Percentiles rank a stretch among this genome's conserved stretches.
These are phyloP conservation scores for Hypoxylon fragiforme DNA, from an alignment of 495 filamentous ascomycete genomes.

Conservation along the genomic window DNA sequence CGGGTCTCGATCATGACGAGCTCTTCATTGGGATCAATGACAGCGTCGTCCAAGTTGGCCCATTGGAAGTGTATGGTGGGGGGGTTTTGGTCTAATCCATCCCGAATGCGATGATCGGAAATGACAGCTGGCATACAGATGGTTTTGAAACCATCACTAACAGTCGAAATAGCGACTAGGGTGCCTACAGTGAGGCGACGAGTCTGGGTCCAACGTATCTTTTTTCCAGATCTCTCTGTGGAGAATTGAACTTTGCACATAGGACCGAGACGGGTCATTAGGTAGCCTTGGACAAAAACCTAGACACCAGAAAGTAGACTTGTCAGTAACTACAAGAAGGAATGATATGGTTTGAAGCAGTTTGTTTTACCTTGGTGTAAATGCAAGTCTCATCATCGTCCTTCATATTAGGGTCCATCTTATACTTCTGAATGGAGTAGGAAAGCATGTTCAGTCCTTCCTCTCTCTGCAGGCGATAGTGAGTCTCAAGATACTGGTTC, in stretches of 20 bases:
- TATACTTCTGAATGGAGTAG: conserved; percentile 56
- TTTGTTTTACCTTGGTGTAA: conserved; percentile 69
- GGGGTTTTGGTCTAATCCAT: conserved; percentile 63
- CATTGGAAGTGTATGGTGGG: conserved; percentile 80
- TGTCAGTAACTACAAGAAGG: too few species aligned
- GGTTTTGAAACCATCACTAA: conserved; percentile 62
- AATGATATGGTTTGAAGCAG: too few species aligned
- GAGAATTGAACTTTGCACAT: conserved; percentile 74
- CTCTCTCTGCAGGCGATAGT: conserved; percentile 69
- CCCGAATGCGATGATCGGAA: conserved; percentile 65
- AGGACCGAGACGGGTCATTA: conserved; percentile 64
- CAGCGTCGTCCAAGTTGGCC: conserved; percentile 57
- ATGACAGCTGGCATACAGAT: conserved; percentile 74
- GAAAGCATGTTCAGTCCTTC: conserved; percentile 64
- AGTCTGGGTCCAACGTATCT: conserved; percentile 77
- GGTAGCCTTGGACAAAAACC: conserved; percentile 68
- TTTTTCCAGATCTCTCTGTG: conserved; percentile 63
- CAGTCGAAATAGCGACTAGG: conserved; percentile 70
- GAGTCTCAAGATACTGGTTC: conserved; percentile 59
- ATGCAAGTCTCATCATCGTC: conserved; percentile 63
- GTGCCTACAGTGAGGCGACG: conserved; percentile 70
- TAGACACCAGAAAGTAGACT: conserved; percentile 32
- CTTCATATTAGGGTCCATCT: conserved; percentile 49
- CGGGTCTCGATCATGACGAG: conserved; percentile 80
- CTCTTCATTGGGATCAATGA: conserved; percentile 69